phyloP scores from a whole-genome alignment of 257 asterid species.

The Agastache rugosa region DNA sequence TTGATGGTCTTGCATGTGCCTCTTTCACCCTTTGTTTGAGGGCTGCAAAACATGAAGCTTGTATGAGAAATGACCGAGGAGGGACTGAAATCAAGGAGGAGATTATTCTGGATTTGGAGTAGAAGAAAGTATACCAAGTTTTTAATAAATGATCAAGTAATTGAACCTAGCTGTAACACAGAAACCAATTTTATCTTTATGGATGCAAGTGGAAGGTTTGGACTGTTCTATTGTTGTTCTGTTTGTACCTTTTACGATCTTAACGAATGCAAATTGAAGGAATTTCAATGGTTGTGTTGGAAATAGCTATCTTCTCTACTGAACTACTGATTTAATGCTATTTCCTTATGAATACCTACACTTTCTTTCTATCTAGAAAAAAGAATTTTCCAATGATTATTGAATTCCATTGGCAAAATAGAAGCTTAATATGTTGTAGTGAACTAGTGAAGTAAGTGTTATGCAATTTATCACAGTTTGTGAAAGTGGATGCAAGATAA shows the following conservation, averaged over 20 bases:
- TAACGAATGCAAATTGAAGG: slow-evolving; percentile 1
- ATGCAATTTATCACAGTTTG: slow-evolving; percentile 4
- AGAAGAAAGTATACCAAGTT: background rate
- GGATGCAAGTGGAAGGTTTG: slow-evolving; percentile 15
- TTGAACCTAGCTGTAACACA: background rate
- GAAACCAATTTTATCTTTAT: background rate
- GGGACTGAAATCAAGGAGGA: too few relatives aligned
- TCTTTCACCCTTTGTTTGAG: background rate
- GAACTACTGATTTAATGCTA: background rate
- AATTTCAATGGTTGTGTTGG: background rate
- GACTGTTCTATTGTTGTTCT: background rate
- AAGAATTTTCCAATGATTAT: background rate
- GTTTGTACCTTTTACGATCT: slow-evolving; percentile 11
- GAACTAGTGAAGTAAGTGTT: slow-evolving; percentile 20
- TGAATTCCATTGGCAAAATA: background rate
- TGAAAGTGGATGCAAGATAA: slow-evolving; percentile 26
- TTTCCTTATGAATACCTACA: background rate
- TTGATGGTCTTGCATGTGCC: background rate
- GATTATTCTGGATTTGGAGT: slow-evolving; percentile 1
- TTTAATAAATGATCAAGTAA: background rate
- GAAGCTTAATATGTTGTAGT: background rate
- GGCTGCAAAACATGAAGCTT: slow-evolving; percentile 3
- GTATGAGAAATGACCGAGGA: background rate
- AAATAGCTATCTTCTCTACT: background rate
- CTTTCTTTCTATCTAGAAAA: slow-evolving; percentile 13